Percentiles rank a stretch among this genome's conserved stretches.
phyloP scores from a whole-genome alignment of 768 basidiomycete species.

The Termitomyces sp. region DNA sequence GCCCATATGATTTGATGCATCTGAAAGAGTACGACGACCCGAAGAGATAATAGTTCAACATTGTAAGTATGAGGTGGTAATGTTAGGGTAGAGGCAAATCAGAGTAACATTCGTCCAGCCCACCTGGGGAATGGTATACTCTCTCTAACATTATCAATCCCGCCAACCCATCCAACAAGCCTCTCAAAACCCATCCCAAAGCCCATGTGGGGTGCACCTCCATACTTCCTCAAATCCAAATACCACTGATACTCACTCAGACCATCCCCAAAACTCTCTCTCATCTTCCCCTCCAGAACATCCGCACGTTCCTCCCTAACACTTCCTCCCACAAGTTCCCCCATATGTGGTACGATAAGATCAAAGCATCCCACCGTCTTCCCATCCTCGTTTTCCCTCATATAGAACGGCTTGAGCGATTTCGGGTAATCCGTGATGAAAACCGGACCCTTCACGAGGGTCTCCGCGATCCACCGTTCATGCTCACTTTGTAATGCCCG shows the following conservation, averaged over 20 bases:
- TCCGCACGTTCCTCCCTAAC: constrained; percentile 73
- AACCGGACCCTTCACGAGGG: constrained; percentile 63
- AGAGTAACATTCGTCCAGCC: constrained; percentile 74
- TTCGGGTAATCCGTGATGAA: constrained; percentile 91
- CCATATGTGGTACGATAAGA: constrained; percentile 79
- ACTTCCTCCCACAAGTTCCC: constrained; percentile 91
- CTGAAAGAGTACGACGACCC: background rate
- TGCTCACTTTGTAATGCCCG: constrained; percentile 79
- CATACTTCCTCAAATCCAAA: constrained; percentile 74
- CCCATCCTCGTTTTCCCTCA: constrained; percentile 58
- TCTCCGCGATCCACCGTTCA: constrained; percentile 83
- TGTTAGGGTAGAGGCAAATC: background rate
- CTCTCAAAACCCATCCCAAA: constrained; percentile 97
- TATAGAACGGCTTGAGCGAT: constrained; percentile 90
- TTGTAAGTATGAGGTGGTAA: background rate
- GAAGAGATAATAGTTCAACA: too few species aligned
- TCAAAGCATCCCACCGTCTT: constrained; percentile 92
- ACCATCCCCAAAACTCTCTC: constrained; percentile 33
- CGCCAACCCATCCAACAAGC: constrained; percentile 80
- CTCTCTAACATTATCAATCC: constrained; percentile 87
- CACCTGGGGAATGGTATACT: constrained; percentile 90
- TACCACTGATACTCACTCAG: constrained; percentile 59
- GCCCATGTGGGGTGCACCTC: constrained; percentile 89
- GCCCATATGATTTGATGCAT: background rate
- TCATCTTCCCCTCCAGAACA: constrained; percentile 46